Conservation (phyloP, 768 basidiomycete species). For the Leccinum rimulosum region DNA sequence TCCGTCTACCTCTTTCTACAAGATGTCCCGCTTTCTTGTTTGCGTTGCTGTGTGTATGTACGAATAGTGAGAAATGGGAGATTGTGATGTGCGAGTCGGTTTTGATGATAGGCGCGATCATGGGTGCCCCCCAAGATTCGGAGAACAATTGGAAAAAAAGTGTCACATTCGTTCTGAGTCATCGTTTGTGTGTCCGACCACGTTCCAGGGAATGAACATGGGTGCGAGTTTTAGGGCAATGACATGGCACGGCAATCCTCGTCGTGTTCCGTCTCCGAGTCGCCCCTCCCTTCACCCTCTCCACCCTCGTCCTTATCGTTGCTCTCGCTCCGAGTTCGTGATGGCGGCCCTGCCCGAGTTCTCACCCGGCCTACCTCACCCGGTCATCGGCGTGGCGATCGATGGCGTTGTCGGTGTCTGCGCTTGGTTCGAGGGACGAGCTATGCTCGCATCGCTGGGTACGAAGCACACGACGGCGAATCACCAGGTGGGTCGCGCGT, state of each 20-base stretch:
- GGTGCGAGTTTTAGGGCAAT: neutral
- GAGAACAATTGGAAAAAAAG: neutral
- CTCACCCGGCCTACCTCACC: too few species aligned
- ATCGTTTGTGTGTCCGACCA: neutral
- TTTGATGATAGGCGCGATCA: constrained; percentile 37
- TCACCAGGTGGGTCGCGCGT: too few species aligned
- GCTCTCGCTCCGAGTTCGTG: too few species aligned
- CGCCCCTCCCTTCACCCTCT: neutral
- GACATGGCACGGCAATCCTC: neutral
- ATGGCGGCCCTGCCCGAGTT: too few species aligned
- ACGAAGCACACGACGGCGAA: too few species aligned
- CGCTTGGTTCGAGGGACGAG: too few species aligned
- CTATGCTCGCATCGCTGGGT: too few species aligned
- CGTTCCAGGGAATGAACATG: neutral
- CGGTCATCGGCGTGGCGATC: too few species aligned
- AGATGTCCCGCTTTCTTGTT: constrained; percentile 68
- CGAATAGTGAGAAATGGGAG: neutral
- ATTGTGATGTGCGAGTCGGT: neutral
- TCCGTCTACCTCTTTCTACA: constrained; percentile 56
- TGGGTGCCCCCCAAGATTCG: neutral
- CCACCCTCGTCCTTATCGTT: too few species aligned
- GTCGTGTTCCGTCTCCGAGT: neutral
- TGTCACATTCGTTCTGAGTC: neutral
- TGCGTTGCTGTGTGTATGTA: constrained; percentile 41
- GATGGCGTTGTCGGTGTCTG: too few species aligned